These are phyloP conservation scores for Ambrosiella xylebori DNA, from an alignment of 2,329 filamentous ascomycete genomes.

Conservation along the genomic window DNA sequence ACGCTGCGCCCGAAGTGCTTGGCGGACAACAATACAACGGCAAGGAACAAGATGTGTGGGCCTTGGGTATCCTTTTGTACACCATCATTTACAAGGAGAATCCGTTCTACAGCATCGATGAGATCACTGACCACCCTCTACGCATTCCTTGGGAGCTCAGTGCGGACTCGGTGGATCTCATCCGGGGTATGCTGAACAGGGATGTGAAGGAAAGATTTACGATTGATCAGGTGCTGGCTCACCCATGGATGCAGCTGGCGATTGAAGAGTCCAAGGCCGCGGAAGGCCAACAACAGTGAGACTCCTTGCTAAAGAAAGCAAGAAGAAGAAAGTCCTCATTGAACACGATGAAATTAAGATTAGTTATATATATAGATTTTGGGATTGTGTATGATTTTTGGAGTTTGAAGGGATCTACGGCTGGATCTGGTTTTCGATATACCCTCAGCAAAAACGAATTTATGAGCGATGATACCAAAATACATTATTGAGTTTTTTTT, in stretches of 20 bases:
- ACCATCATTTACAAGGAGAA: slow-evolving; percentile 99
- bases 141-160: slow-evolving; percentile 77
- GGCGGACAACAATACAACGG: slow-evolving; percentile 82
- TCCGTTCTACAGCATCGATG: slow-evolving; percentile 95
- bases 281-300: not conserved
- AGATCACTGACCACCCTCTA: slow-evolving; percentile 95
- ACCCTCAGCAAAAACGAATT: not conserved
- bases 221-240: slow-evolving; percentile 76
- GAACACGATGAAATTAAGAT: not conserved
- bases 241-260: slow-evolving; percentile 52
- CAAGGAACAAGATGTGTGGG: slow-evolving; percentile 97
- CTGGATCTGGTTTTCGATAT: not conserved
- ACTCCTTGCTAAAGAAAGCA: not conserved
- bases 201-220: slow-evolving; percentile 67
- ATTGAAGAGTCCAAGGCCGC: slow-evolving; percentile 9
- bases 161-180: slow-evolving; percentile 82
- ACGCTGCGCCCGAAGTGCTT: slow-evolving; percentile 93
- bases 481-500: not conserved
- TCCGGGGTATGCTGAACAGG: slow-evolving; percentile 81
- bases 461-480: not conserved
- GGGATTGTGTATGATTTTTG: not conserved
- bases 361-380: not conserved
- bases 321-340: not conserved
- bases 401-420: not conserved
- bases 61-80: slow-evolving; percentile 87